Evolutionary conservation across 2,329 filamentous ascomycete species (phyloP), one percentile per base, ranked within the genome.

Genomic region (Colletotrichum scovillei): DNA sequence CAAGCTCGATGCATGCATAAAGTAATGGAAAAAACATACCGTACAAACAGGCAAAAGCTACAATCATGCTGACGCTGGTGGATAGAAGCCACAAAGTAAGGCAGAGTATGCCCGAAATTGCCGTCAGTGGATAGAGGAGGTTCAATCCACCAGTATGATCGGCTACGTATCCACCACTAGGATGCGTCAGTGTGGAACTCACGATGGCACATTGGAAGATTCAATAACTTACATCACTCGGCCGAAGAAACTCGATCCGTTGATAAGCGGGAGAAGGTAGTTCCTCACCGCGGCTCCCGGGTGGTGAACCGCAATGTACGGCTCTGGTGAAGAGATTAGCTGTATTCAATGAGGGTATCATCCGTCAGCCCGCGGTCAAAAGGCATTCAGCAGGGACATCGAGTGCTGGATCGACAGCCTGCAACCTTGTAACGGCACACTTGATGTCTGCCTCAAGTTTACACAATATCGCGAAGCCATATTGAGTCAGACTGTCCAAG

Each of bases 161-260:
- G 8, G 67, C 67, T 28, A 69, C 55, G 67, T 63, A 56, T 32
- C 67, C 67, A 35, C 67, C 67, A 24, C 46, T 56, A 22, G 8
- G 19, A n/a, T 9, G n/a, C 11, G n/a, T 62, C 22, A 42, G 32
- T 62, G 7, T 14, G 8, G 19, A 5, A 46, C 28, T 35, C 16
- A 32, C n/a, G 56, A 8, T 11, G n/a, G 7, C 3, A 6, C 8
- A 32, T n/a, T 19, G 55, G 55, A 57, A 19, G 3, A 30, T 16
- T 32, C 55, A 3, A 32, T 7, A 11, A 12, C 72, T 32, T 32
- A 74, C 16, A 86, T 74, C 42, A 88, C 75, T 30, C 86, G 84
- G 8, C 86, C 86, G 11, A 85, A 77, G 63, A 87, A 79, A 60
- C 85, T 85, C 12, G 84, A 84, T 22, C 81, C 84, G 76, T 87